A percentile compares a stretch with the other conserved stretches of the same genome.
Evolutionary conservation across 768 basidiomycete species (phyloP).

Genomic region (Cyclocybe cylindracea): DNA sequence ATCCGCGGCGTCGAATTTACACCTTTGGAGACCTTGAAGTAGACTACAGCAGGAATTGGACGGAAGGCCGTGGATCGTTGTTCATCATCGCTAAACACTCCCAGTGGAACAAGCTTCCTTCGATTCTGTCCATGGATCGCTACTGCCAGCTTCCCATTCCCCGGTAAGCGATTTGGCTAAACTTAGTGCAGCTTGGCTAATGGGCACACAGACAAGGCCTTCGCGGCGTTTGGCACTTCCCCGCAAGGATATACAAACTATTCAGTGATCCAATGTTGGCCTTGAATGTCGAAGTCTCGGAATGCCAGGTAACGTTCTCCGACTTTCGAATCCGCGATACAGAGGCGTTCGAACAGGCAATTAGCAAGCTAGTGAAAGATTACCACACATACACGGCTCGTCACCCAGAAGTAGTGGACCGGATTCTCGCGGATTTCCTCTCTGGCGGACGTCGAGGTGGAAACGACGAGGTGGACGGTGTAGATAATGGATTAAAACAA

Average conservation of each 20-base stretch:
- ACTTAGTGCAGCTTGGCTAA: neutral
- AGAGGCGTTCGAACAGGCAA: conserved; percentile 35
- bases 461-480: neutral
- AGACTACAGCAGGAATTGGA: conserved; percentile 39
- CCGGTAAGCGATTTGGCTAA: conserved; percentile 2
- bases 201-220: conserved; percentile 14
- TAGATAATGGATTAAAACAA: neutral
- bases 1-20: conserved; percentile 36
- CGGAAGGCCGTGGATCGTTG: conserved; percentile 36
- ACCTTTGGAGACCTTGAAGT: conserved; percentile 36
- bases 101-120: conserved; percentile 36
- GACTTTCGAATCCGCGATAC: conserved; percentile 45
- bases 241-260: conserved; percentile 26
- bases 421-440: conserved; percentile 20
- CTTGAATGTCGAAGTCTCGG: conserved; percentile 35
- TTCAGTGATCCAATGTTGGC: conserved; percentile 30
- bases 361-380: conserved; percentile 14
- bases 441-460: neutral
- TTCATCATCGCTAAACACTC: conserved; percentile 38
- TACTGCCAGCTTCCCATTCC: conserved; percentile 4
- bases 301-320: conserved; percentile 41
- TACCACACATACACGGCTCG: conserved; percentile 13
- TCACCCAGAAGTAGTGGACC: conserved; percentile 15
- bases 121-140: conserved; percentile 9
- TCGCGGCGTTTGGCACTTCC: conserved; percentile 24